phyloP scores from a whole-genome alignment of 352 stramenopile genomes.

The Globisporangium megalacanthum region DNA sequence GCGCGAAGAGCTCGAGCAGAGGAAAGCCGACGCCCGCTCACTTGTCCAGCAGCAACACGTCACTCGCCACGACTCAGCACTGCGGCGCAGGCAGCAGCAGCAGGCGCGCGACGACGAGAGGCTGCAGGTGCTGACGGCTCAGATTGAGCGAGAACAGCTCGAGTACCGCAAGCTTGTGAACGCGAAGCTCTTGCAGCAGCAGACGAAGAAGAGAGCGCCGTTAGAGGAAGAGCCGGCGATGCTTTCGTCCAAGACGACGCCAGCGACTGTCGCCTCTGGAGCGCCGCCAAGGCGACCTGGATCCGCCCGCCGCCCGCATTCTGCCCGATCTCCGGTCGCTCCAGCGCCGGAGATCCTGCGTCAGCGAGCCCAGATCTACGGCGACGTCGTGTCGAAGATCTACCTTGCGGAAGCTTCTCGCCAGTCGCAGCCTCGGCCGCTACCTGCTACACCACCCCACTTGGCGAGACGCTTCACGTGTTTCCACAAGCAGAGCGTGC shows the following conservation, averaged over 20 bases:
- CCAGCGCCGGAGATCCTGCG: slow-evolving; percentile 26
- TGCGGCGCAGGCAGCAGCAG: slow-evolving; percentile 10
- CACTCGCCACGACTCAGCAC: slow-evolving; percentile 4
- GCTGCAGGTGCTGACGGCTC: slow-evolving; percentile 13
- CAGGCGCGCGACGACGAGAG: slow-evolving; percentile 17
- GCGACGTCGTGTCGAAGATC: slow-evolving; percentile 46
- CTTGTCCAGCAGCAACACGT: slow-evolving; percentile 12
- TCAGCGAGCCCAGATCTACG: slow-evolving; percentile 44
- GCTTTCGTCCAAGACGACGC: slow-evolving; percentile 2
- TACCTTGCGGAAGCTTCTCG: slow-evolving; percentile 20
- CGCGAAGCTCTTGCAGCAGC: slow-evolving; percentile 15
- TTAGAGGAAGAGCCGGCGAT: slow-evolving; percentile 3
- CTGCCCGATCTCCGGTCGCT: slow-evolving; percentile 17
- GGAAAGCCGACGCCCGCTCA: slow-evolving; percentile 15
- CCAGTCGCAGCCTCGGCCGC: neutral
- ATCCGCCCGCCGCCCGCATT: slow-evolving; percentile 16
- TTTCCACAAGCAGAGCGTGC: slow-evolving; percentile 14
- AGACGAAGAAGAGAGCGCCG: slow-evolving; percentile 3
- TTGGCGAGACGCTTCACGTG: slow-evolving; percentile 24
- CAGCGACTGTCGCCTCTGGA: neutral
- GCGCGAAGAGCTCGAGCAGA: slow-evolving; percentile 19
- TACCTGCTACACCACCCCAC: slow-evolving; percentile 5
- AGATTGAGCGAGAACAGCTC: slow-evolving; percentile 11
- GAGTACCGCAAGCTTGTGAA: slow-evolving; percentile 16
- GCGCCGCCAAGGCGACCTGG: slow-evolving; percentile 2